phyloP scores from a whole-genome alignment of 352 stramenopile genomes.

The Phytophthora pinifolia region DNA sequence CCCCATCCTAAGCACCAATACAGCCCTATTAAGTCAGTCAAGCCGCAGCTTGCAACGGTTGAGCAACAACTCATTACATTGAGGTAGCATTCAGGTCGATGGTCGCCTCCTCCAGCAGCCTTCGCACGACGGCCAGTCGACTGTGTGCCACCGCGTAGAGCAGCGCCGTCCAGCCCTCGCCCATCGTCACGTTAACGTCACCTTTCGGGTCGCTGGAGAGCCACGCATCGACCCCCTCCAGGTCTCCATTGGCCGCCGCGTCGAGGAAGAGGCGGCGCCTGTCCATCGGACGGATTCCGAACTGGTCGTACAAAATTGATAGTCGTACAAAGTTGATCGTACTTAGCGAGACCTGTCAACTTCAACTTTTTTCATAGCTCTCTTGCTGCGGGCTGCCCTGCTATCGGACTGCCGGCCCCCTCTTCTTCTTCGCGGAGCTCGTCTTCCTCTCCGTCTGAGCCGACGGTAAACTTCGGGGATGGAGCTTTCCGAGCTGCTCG shows the following conservation, averaged over 20 bases:
- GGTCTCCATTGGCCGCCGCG: slow-evolving; percentile 46
- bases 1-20: slow-evolving; percentile 34
- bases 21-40: background rate
- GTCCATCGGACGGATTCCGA: too few relatives aligned
- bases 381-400: slow-evolving; percentile 9
- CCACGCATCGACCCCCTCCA: slow-evolving; percentile 41
- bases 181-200: slow-evolving; percentile 56
- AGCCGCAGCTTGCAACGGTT: background rate
- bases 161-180: slow-evolving; percentile 73
- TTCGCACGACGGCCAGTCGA: slow-evolving; percentile 41
- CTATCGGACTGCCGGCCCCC: slow-evolving; percentile 2
- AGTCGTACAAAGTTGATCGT: too few relatives aligned
- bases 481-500: slow-evolving; percentile 25
- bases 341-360: too few relatives aligned
- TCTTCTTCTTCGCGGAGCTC: slow-evolving; percentile 23
- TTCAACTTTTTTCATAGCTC: too few relatives aligned
- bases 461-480: slow-evolving; percentile 51
- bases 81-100: slow-evolving; percentile 64
- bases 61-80: slow-evolving; percentile 33
- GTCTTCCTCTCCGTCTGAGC: slow-evolving; percentile 40
- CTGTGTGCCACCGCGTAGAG: slow-evolving; percentile 60
- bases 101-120: slow-evolving; percentile 35
- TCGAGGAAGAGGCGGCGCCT: slow-evolving; percentile 39
- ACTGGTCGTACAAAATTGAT: too few relatives aligned
- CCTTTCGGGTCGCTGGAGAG: slow-evolving; percentile 18